Conservation (phyloP, 306 rosid genomes). For the Cicer pinnatifidum region DNA sequence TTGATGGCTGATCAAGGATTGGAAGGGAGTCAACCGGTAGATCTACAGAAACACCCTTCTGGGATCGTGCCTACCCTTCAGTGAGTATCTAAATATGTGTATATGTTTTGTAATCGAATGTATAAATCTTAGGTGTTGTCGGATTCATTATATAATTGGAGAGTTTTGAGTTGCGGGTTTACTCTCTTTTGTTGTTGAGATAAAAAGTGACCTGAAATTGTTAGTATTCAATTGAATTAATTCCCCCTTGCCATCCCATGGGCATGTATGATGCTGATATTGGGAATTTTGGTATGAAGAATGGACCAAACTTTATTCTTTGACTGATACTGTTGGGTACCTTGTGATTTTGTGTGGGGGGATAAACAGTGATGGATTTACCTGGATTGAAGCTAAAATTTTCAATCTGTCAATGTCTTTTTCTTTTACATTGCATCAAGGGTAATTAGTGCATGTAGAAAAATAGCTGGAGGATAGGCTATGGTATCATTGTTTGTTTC, state of each 20-base stretch:
- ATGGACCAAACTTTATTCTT: neutral
- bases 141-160: neutral
- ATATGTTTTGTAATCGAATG: neutral
- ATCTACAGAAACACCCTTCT: slow-evolving; percentile 84
- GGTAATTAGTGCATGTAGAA: neutral
- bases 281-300: neutral
- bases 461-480: neutral
- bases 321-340: no score
- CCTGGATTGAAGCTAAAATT: neutral
- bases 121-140: neutral
- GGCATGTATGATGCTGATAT: slow-evolving; percentile 2
- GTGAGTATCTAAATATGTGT: slow-evolving; percentile 59
- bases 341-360: neutral
- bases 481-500: neutral
- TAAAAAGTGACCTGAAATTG: neutral
- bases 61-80: slow-evolving; percentile 95
- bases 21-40: slow-evolving; percentile 91
- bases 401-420: neutral
- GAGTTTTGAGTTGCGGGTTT: slow-evolving; percentile 1
- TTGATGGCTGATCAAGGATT: slow-evolving; percentile 79
- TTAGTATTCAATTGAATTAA: neutral
- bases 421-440: neutral
- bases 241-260: neutral
- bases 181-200: neutral
- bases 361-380: neutral